Evolutionary conservation across 2,329 filamentous ascomycete species (phyloP), one percentile per base, ranked within the genome.

Genomic region (Clarireedia paspali): DNA sequence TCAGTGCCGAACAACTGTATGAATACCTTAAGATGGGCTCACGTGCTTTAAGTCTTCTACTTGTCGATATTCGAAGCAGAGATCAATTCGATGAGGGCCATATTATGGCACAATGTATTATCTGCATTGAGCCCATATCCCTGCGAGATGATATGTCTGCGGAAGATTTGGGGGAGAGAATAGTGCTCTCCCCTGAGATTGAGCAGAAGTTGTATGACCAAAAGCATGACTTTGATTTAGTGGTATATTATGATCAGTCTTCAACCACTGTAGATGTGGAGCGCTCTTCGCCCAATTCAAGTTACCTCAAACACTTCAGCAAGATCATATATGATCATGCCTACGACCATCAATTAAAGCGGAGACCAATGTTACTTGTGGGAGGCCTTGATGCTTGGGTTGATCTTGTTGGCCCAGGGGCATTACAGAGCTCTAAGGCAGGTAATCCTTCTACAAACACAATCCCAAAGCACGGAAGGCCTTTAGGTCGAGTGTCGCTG

Each of bases 331-430:
- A 85, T 52, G 85, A 94, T 56, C 95, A 91, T 71, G 95, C 91
- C 62, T 88, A 87, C 57, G 84, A 85, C 15, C 89, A 87, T 62
- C 85, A 86, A 9, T 73, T 95, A 34, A 86, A 83, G 57, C 78
- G 83, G 26, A 78, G 81, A 3, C 91, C 92, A 0, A 88, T 90
- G 55, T 76, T 99, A 34, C 75, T 99, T 1, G 75, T 81, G 52
- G 94, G 94, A 17, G 94, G 94, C 0, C 71, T 99, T 10, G 83
- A 91, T 63, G 88, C 90, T 4, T 99, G 94, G 94, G 74, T 84
- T 17, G 86, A 94, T 64, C 72, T 94, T n/a, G 77, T 96, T 64
- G 92, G 94, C 50, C 47, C 65, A 51, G 62, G 60, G 45, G 65
- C 66, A 6, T 59, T 88, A 49, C 74, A 77, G 48, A 77, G 76